Evolutionary conservation across 2,329 filamentous ascomycete genomes (phyloP), one percentile per base, ranked within the genome.

Genomic region (Sporothrix variecibatus): DNA sequence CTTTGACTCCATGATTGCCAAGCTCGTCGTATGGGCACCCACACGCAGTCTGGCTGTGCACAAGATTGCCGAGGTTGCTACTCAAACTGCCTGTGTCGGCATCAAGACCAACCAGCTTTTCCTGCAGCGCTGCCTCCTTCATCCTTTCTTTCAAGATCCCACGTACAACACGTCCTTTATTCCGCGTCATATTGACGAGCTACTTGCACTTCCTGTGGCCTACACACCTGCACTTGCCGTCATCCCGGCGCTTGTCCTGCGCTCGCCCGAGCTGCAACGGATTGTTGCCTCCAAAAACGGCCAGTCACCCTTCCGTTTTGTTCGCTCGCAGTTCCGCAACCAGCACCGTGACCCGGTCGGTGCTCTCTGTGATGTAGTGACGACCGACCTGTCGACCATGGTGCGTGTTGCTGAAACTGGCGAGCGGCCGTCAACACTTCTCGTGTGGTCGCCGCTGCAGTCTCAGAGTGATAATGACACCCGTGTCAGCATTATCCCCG

Each of bases 121-220:
- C 78, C 81, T 93, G 64, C 93, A 92, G 80, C 84, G 86, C 23
- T 86, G 92, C 76, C 90, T 90, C 75, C 85, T 86, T n/a, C 91
- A 90, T 76, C 83, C 86, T 0, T 88, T 87, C 75, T 93, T 93
- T 77, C 67, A 70, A 17, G 84, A 85, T 1, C 90, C 90, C 26
- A 84, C 88, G 2, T 90, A 93, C 17, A 90, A 92, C 78, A 93
- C 91, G 0, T 90, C 90, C 1, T 93, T 92, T 78, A 93, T 93
- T 73, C 86, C 88, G 49, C 91, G 91, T 76, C 87, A 92, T 76
- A 85, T 86, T 64, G 84, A 86, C 4, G 87, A 90, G 75, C 83
- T 93, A 3, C 92, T 93, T n/a, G 31, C 8, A 15, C n/a, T 15
- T 4, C 67, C 26, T 8, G 51, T 12, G 40, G 34, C 58, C 3